Conservation (phyloP, 768 basidiomycete species). For the Pleurotus platypus region DNA sequence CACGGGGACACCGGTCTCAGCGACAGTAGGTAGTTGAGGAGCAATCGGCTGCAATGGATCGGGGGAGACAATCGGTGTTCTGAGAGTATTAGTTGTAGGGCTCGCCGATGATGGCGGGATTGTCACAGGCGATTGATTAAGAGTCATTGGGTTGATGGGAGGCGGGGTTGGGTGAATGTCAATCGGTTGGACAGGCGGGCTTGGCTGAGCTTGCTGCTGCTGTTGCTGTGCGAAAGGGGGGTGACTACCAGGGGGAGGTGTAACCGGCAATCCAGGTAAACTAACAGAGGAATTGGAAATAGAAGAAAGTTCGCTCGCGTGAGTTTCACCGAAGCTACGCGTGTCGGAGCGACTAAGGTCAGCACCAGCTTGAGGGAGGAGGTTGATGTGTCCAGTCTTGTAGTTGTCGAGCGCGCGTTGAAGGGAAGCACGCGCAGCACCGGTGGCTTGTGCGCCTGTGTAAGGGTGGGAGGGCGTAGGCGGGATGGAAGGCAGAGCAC, state of each 20-base stretch:
- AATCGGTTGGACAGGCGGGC: slow-evolving; percentile 16
- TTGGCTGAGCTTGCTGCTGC: slow-evolving; percentile 10
- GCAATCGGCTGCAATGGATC: slow-evolving; percentile 15
- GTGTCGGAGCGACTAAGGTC: slow-evolving; percentile 72
- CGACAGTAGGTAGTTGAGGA: slow-evolving; percentile 52
- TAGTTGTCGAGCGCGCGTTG: slow-evolving; percentile 80
- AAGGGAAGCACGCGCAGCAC: slow-evolving; percentile 65
- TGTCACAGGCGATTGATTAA: slow-evolving; percentile 38
- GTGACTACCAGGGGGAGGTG: slow-evolving; percentile 33
- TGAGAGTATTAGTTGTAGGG: slow-evolving; percentile 13
- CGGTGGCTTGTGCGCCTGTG: slow-evolving; percentile 58
- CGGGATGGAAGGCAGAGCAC: slow-evolving; percentile 64
- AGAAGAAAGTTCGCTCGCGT: slow-evolving; percentile 65
- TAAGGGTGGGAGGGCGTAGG: slow-evolving; percentile 58
- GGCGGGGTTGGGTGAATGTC: slow-evolving; percentile 22
- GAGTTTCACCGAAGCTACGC: slow-evolving; percentile 81
- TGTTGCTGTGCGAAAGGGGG: slow-evolving; percentile 10
- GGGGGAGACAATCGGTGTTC: slow-evolving; percentile 21
- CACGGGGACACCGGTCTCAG: slow-evolving; percentile 76
- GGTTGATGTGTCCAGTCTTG: slow-evolving; percentile 59
- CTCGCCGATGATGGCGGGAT: slow-evolving; percentile 22
- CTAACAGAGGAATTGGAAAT: slow-evolving; percentile 17
- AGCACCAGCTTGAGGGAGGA: slow-evolving; percentile 40
- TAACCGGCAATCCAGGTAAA: slow-evolving; percentile 35
- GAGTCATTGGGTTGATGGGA: slow-evolving; percentile 26